Base-by-base conservation (phyloP, 768 basidiomycete genomes). In the Boletus subcaerulescens region DNA sequence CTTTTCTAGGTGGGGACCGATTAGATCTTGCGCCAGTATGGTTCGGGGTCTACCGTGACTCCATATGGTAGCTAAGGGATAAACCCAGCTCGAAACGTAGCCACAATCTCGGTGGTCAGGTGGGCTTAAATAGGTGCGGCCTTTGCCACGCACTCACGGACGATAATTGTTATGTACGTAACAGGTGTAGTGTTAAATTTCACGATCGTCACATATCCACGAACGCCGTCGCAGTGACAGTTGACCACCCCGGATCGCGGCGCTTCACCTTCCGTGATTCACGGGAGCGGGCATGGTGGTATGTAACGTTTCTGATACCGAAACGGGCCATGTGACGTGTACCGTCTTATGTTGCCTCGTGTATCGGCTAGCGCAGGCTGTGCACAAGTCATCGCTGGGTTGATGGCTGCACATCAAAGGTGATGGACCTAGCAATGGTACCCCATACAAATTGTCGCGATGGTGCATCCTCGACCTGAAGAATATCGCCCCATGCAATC, bases 401-500 rank as follows among this genome's bases (percentile, higher is more conserved):
- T 65, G 63, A 64, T 61, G 61, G 33, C 32, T 57, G 47, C 36
- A 56, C 62, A 65, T 64, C 61, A 62, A 57, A 54, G 22, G 44
- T 54, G 60, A 57, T 59, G 63, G 56, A 36, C 59, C 69, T 52
- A 58, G 56, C 55, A 60, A 66, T 61, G 65, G 50, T 57, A 58
- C 62, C 31, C 53, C 69, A 45, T 64, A 71, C 61, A 65, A 65
- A 59, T 63, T 60, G 60, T 52, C 60, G 20, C 61, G 52, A 68
- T 60, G 71, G 65, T 56, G 64, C 70, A 44, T 66, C 69, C 62
- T 62, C 48, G 73, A 66, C 66, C 74, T 77, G 55, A 73, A 31
- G 76, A 73, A 48, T 69, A 74, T 53, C 69, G 64, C 50, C 60
- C 61, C 61, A 64, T 65, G 62, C 57, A 62, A 48, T 65, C 69